Percentiles rank a stretch among this genome's conserved stretches.
Conservation (phyloP, 2,329 filamentous ascomycete species). For the Xylaria sp. region DNA sequence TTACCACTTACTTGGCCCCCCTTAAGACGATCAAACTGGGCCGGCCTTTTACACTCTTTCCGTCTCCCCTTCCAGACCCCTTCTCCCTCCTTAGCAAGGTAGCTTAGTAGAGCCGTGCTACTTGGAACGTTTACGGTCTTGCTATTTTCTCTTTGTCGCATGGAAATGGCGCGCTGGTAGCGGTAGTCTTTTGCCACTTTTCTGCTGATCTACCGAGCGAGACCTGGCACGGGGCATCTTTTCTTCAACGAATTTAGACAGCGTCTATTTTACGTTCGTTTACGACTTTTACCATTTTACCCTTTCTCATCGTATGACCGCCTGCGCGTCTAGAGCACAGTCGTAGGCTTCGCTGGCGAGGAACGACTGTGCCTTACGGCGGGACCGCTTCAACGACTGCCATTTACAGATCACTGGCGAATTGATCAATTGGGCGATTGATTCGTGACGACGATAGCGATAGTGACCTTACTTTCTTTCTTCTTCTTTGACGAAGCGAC, state of each 20-base stretch:
- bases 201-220: conserved; percentile 34
- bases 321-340: conserved; percentile 48
- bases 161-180: conserved; percentile 37
- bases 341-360: conserved; percentile 62
- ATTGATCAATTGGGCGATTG: conserved; percentile 31
- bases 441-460: conserved; percentile 42
- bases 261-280: conserved; percentile 38
- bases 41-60: conserved; percentile 27
- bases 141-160: conserved; percentile 26
- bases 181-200: conserved; percentile 35
- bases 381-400: conserved; percentile 49
- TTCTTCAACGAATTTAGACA: conserved; percentile 36
- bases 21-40: conserved; percentile 36
- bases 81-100: conserved; percentile 7
- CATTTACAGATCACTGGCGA: conserved; percentile 15
- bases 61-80: conserved; percentile 18
- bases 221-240: conserved; percentile 29
- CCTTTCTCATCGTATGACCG: conserved; percentile 32
- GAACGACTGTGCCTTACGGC: conserved; percentile 58
- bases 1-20: background rate
- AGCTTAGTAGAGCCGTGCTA: conserved; percentile 10
- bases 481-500: conserved; percentile 36
- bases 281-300: conserved; percentile 26
- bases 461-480: conserved; percentile 37
- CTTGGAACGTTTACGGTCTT: conserved; percentile 13